Base-by-base conservation (phyloP, 2,329 filamentous ascomycete species). In the Aquanectria penicillioides region DNA sequence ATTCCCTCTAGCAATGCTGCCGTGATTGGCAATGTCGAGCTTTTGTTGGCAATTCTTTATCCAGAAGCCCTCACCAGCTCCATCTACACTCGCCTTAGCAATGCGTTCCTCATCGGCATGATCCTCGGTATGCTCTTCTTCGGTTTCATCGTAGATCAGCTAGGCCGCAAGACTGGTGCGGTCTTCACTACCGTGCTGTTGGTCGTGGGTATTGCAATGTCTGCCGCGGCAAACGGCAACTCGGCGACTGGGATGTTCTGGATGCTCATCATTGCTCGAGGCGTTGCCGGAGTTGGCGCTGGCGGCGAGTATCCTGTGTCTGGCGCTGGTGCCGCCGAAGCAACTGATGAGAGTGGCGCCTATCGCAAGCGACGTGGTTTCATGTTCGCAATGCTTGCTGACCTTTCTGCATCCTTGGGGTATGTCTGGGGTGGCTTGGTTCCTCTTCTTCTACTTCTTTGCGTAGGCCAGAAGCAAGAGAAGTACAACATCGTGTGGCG, bases 111-210 rank as follows among this genome's bases (percentile, higher is more conserved):
- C 5, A 79, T 86, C 47, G 85, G 84, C 41, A 80, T 83, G 71
- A 84, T 85, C 53, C 71, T 85, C 47, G 84, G 84, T 47, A 86
- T 86, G 78, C 70, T 86, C 7, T 73, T 79, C 62, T 85, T 86
- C 57, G 82, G 83, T 6, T 71, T 79, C 9, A 66, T 81, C 6
- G 80, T 82, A 60, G 83, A 83, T 62, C 77, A 78, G 15, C 65
- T 84, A 5, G 82, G 83, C n/a, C 75, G 82, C 33, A 76, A 78
- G 36, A 82, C 77, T 0, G 82, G 81, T 11, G 77, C 80, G 33
- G 70, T 84, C 4, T 73, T 75, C 5, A 79, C 82, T 0, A 84
- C 82, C 0, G 47, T 76, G 13, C 73, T 84, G 36, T 69, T 85
- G 7, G 75, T 82, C 3, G 58, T 82, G 2, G 81, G 81, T 20